Evolutionary conservation across 257 asterid genomes (phyloP).

Genomic region (Solanum pinnatisectum): DNA sequence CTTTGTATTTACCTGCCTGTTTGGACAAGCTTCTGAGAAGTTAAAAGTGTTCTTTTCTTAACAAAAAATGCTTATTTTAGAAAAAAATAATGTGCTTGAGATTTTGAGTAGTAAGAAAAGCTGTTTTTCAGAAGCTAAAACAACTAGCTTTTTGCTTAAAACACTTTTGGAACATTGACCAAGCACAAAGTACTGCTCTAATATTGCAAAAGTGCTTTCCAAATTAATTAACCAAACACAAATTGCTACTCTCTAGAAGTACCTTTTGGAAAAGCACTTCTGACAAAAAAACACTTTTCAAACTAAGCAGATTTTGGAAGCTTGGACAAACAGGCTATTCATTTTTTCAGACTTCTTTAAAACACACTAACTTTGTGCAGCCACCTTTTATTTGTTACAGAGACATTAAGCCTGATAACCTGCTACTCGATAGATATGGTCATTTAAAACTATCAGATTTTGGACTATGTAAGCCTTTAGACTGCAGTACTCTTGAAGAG

Average conservation of each 20-base stretch:
- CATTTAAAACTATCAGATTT: conserved; percentile 43
- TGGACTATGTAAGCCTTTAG: conserved; percentile 49
- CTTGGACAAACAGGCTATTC: not conserved
- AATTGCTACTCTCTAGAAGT: not conserved
- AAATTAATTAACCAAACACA: not conserved
- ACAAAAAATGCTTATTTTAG: not conserved
- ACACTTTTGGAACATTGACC: not conserved
- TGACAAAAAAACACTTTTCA: not conserved
- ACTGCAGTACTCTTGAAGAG: conserved; percentile 34
- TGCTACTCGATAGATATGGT: conserved; percentile 41
- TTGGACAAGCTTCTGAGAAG: not conserved
- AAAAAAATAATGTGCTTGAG: not conserved
- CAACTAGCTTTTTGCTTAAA: not conserved
- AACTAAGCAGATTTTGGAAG: not conserved
- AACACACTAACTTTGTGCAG: not conserved
- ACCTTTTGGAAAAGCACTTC: not conserved
- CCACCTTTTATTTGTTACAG: conserved; percentile 15
- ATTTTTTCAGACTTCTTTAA: not conserved
- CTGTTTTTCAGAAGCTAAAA: not conserved
- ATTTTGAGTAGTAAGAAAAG: not conserved
- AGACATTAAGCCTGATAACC: conserved; percentile 48
- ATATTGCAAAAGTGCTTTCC: not conserved
- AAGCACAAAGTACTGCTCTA: not conserved
- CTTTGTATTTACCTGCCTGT: not conserved
- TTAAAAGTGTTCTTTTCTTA: not conserved